Conservation (phyloP, 208 protist genomes). For the Trypanosoma conorhini region DNA sequence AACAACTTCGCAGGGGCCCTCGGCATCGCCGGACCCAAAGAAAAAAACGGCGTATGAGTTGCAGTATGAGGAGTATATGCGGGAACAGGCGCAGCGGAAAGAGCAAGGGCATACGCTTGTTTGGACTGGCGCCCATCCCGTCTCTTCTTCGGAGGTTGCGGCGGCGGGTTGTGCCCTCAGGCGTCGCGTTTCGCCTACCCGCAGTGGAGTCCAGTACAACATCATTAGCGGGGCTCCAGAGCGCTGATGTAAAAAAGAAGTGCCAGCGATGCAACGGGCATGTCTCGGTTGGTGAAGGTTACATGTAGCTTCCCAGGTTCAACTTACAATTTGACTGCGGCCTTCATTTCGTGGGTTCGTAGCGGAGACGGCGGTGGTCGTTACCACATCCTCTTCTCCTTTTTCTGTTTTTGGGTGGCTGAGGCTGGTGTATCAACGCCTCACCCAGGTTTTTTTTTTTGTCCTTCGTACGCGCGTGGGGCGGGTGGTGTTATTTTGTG, state of each 20-base stretch:
- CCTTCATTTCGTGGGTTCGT: neutral
- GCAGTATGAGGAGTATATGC: constrained; percentile 29
- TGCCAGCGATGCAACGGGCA: neutral
- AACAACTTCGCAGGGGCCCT: neutral
- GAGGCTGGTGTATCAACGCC: no score
- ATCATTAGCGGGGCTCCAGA: constrained; percentile 23
- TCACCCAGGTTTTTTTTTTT: neutral
- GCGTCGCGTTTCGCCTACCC: constrained; percentile 16
- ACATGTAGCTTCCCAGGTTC: neutral
- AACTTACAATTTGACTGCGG: neutral
- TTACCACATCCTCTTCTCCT: neutral
- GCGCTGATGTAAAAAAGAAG: constrained; percentile 6
- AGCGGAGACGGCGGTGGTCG: neutral
- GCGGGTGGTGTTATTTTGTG: neutral
- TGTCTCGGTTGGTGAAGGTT: neutral
- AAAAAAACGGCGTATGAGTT: constrained; percentile 24
- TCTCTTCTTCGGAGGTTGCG: constrained; percentile 4
- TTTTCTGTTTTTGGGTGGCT: no score
- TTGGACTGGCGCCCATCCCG: neutral
- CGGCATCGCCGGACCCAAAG: neutral
- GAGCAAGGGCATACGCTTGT: neutral
- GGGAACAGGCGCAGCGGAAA: neutral
- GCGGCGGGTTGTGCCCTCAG: neutral
- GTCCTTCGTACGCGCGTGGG: neutral
- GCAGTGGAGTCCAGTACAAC: constrained; percentile 27